phyloP scores from a whole-genome alignment of 179 eudicot species.

The Beta corolliflora region DNA sequence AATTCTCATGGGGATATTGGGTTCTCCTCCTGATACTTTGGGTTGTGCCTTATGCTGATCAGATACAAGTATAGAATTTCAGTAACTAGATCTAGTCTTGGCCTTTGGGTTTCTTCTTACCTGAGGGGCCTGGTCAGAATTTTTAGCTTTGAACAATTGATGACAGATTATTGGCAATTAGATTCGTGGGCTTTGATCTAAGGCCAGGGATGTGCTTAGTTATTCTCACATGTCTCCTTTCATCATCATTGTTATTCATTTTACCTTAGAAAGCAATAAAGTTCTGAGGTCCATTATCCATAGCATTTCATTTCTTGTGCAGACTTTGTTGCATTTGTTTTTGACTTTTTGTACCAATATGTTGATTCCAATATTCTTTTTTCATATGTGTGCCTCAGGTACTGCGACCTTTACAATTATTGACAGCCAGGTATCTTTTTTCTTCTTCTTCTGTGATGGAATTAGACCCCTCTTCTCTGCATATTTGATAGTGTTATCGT shows the following conservation, averaged over 20 bases:
- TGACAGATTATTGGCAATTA: background rate
- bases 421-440: constrained; percentile 62
- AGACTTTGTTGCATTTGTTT: background rate
- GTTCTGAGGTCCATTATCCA: background rate
- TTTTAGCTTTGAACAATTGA: background rate
- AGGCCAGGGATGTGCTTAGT: background rate
- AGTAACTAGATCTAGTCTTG: background rate
- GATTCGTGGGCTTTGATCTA: background rate
- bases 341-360: background rate
- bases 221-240: background rate
- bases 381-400: constrained; percentile 25
- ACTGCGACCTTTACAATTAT: constrained; percentile 64
- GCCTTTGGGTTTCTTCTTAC: background rate
- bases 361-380: background rate
- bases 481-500: background rate
- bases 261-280: background rate
- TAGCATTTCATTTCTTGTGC: background rate
- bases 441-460: background rate
- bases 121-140: background rate
- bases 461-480: background rate
- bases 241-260: background rate
- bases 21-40: background rate
- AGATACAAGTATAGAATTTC: background rate
- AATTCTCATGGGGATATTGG: background rate
- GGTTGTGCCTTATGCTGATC: background rate